These are phyloP conservation scores for Pseudopithomyces maydicus DNA, from an alignment of 2,329 filamentous ascomycete genomes.

Conservation along the genomic window DNA sequence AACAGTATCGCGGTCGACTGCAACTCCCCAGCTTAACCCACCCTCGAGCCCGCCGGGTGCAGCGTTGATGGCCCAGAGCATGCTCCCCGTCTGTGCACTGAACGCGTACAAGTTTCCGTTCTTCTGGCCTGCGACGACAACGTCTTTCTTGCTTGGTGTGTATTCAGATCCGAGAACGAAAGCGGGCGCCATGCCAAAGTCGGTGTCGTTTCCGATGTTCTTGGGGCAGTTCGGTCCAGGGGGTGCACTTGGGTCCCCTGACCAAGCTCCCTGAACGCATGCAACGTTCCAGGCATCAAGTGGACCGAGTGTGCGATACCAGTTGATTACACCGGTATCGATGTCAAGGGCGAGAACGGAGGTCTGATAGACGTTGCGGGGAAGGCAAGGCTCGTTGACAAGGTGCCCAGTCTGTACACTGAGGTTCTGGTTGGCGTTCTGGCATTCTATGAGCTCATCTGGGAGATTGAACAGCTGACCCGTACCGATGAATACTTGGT, in stretches of 20 bases:
- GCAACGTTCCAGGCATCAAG: conserved; percentile 10
- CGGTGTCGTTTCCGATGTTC: conserved; percentile 6
- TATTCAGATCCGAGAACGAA: conserved; percentile 6
- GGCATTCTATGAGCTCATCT: background rate
- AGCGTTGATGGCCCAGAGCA: conserved; percentile 4
- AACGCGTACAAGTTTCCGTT: conserved; percentile 10
- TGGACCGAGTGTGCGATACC: conserved; percentile 3
- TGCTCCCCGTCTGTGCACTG: conserved; percentile 6
- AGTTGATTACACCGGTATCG: conserved; percentile 7
- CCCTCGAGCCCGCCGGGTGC: conserved; percentile 7
- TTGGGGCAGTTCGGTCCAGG: conserved; percentile 7
- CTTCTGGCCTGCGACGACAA: conserved; percentile 9
- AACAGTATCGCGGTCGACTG: conserved; percentile 4
- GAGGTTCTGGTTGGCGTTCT: conserved; percentile 3
- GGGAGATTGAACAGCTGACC: conserved; percentile 5
- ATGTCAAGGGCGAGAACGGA: conserved; percentile 9
- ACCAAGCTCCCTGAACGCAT: background rate
- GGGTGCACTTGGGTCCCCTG: background rate
- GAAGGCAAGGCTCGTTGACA: conserved; percentile 9
- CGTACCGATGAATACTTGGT: conserved; percentile 10
- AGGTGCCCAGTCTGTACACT: conserved; percentile 3
- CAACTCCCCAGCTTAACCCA: conserved; percentile 8
- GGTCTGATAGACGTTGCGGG: conserved; percentile 6
- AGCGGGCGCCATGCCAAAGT: conserved; percentile 9
- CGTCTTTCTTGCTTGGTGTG: conserved; percentile 3